Conservation (phyloP, 148 eudicot species). For the Camellia japonica region DNA sequence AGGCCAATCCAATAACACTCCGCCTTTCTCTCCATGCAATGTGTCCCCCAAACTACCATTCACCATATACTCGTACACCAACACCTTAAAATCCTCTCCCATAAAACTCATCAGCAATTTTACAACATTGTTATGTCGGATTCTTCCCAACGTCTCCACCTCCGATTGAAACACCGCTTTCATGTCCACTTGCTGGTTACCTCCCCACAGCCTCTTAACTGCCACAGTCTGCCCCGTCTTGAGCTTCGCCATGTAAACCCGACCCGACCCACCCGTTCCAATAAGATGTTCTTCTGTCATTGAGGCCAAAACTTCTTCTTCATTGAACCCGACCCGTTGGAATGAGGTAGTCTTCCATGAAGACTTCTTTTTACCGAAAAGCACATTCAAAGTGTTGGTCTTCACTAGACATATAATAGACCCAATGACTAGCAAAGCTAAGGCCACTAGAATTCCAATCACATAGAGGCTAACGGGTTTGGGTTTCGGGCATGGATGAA, state of each 20-base stretch:
- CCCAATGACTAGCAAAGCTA: slow-evolving; percentile 31
- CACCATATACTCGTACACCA: slow-evolving; percentile 69
- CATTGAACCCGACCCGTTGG: slow-evolving; percentile 46
- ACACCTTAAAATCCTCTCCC: slow-evolving; percentile 43
- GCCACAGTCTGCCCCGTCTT: slow-evolving; percentile 50
- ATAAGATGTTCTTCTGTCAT: slow-evolving; percentile 48
- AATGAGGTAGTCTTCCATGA: slow-evolving; percentile 44
- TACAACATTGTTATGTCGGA: slow-evolving; percentile 63
- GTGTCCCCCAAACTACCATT: slow-evolving; percentile 78
- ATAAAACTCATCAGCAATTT: slow-evolving; percentile 53
- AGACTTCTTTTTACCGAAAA: slow-evolving; percentile 11
- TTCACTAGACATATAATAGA: slow-evolving; percentile 39
- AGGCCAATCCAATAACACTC: slow-evolving; percentile 49
- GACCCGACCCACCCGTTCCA: slow-evolving; percentile 63
- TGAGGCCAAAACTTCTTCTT: slow-evolving; percentile 41
- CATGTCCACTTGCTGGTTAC: slow-evolving; percentile 23
- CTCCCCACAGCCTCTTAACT: slow-evolving; percentile 51
- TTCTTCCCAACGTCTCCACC: slow-evolving; percentile 55
- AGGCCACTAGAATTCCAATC: slow-evolving; percentile 20
- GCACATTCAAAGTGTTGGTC: slow-evolving; percentile 13
- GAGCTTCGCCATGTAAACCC: slow-evolving; percentile 44
- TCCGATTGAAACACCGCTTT: slow-evolving; percentile 50
- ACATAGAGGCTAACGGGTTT: slow-evolving; percentile 28
- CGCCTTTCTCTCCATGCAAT: slow-evolving; percentile 51
- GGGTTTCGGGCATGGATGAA: slow-evolving; percentile 37